Evolutionary conservation across 352 stramenopile species (phyloP), one percentile per base, ranked within the genome.

Genomic region (Phytopythium vexans): DNA sequence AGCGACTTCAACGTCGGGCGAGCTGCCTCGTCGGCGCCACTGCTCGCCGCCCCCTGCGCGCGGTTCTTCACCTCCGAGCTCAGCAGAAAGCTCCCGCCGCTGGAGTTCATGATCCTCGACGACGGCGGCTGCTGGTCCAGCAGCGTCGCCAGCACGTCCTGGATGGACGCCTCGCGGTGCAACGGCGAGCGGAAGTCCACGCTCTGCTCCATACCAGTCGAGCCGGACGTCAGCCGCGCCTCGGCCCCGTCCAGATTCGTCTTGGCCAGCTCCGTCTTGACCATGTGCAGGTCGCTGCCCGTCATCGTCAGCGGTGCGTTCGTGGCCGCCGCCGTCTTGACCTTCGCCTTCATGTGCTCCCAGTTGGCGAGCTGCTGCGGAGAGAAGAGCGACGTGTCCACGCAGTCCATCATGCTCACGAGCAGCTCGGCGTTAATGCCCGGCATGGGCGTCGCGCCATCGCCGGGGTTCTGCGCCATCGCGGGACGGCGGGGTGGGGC

Each of bases 361-460:
- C 82, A 92, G 60, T 88, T 92, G 50, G 72, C 56, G 40, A 91
- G 62, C 45, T 89, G 82, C 45, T 87, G 68, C 40, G 71, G 34
- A 31, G 81, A 89, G 58, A 94, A 92, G 16, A 89, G 72, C 46
- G 81, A 77, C 59, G 79, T 89, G 64, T 94, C 83, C 10, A 94
- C 81, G 61, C 83, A 94, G 55, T 88, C 74, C 83, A 94, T 94
- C 83, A 94, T 94, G 51, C 79, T 85, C 36, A 87, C 65, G 1
- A 94, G 66, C 38, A 94, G 64, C 45, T 85, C 70, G 7, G 83
- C 66, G 61, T 92, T 94, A n/a, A 82, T 72, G 52, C 71, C 66
- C 2, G 73, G 42, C 3, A 63, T 16, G 14, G 59, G 14, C 16
- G 59, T n/a, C 1, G 51, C 33, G 53, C n/a, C 4, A 21, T 41